phyloP scores from a whole-genome alignment of 2,329 filamentous ascomycete genomes.

The Curvularia verruculosa region DNA sequence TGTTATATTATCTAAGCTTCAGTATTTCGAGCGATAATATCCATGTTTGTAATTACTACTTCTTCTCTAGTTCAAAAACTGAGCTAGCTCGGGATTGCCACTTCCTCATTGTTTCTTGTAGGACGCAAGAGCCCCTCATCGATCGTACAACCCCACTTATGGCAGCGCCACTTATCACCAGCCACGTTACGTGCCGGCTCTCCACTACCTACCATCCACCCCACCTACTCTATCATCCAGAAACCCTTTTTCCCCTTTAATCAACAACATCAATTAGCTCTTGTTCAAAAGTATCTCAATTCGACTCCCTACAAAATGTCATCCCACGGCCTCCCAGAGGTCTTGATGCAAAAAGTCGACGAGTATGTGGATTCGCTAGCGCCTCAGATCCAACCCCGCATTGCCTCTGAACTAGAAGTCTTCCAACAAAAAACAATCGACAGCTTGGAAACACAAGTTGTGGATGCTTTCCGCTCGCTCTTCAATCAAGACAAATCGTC shows the following conservation, averaged over 20 bases:
- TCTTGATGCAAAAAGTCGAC: constrained; percentile 37
- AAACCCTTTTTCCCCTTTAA: neutral
- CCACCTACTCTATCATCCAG: constrained; percentile 1
- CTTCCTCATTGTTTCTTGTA: neutral
- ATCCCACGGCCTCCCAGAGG: constrained; percentile 30
- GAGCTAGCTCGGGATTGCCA: neutral
- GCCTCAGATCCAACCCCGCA: constrained; percentile 42
- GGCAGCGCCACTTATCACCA: constrained; percentile 7
- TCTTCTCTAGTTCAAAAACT: too few relatives aligned
- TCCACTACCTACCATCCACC: neutral
- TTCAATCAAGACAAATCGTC: constrained; percentile 30
- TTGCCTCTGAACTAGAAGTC: constrained; percentile 35
- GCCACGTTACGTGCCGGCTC: constrained; percentile 4
- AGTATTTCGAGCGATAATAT: too few relatives aligned
- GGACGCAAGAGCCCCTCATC: neutral
- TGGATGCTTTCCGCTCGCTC: constrained; percentile 38
- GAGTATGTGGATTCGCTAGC: constrained; percentile 41
- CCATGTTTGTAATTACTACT: neutral
- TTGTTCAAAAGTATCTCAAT: neutral
- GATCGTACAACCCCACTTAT: neutral
- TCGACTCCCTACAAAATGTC: constrained; percentile 18
- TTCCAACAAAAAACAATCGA: constrained; percentile 44
- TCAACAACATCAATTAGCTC: neutral
- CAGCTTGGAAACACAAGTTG: constrained; percentile 37
- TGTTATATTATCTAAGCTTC: neutral